Conservation (phyloP, 331 rosid genomes). For the Malus hybrid region DNA sequence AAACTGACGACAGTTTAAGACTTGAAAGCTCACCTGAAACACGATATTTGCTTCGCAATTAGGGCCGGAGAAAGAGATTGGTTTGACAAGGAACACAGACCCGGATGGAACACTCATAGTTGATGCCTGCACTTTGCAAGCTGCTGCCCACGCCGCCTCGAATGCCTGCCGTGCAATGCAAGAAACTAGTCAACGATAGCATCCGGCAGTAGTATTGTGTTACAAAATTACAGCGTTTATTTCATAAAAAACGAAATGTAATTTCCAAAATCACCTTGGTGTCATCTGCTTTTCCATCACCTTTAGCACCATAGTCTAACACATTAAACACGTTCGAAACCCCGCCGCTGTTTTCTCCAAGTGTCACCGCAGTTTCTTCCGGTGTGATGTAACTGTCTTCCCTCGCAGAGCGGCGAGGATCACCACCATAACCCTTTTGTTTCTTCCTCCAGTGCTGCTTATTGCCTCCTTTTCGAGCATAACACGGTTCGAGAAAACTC, state of each 20-base stretch:
- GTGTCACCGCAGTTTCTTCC: neutral
- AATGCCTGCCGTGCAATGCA: constrained; percentile 49
- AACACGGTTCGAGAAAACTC: constrained; percentile 27
- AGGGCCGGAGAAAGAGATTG: constrained; percentile 70
- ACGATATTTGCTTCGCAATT: constrained; percentile 50
- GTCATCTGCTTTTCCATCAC: constrained; percentile 72
- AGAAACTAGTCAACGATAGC: neutral
- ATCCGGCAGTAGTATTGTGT: neutral
- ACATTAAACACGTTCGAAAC: constrained; percentile 46
- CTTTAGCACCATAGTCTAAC: constrained; percentile 68
- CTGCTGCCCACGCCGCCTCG: constrained; percentile 68
- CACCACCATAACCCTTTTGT: neutral
- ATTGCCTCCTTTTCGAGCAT: constrained; percentile 31
- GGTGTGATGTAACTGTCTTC: constrained; percentile 6
- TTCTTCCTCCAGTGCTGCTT: constrained; percentile 24
- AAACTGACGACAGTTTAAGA: neutral
- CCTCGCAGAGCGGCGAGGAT: neutral
- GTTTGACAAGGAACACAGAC: constrained; percentile 59
- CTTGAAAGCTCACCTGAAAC: constrained; percentile 51
- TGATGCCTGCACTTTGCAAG: constrained; percentile 65
- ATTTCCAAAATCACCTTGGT: constrained; percentile 44
- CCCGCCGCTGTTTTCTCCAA: neutral
- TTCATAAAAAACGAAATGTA: neutral
- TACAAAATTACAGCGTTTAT: neutral
- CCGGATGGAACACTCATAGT: constrained; percentile 66